Base-by-base conservation (phyloP, 495 filamentous ascomycete genomes). In the Penicillium soppii region DNA sequence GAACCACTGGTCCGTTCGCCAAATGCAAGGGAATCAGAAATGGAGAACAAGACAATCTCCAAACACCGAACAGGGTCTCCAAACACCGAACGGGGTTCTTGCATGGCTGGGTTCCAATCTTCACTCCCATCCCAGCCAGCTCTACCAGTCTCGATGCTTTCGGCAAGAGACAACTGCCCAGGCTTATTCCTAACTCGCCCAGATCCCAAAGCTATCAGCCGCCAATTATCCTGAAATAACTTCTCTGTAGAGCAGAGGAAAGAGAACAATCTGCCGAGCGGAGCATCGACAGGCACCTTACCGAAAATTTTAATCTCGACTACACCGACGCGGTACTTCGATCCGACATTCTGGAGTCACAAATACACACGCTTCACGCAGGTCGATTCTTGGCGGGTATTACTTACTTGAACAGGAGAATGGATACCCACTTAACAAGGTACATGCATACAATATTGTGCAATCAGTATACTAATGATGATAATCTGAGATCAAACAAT, bases 1-100 rank as follows among this genome's bases (percentile, higher is more conserved):
- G 57, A 63, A 61, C 61, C 20, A 27, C 41, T 63, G 61, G 57
- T 63, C 61, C 46, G 61, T 61, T 56, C 58, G 22, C 30, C 16
- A 25, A 17, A 58, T 59, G 58, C 50, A 61, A 56, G 58, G 54
- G 25, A 43, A 58, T 46, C 36, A 32, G 20, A 33, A 13, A 19
- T n/a, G 26, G 17, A 44, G 42, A 16, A 23, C 44, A 36, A 30
- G 15, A 4, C 23, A 16, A 7, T 5, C 30, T 17, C 29, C 4
- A n/a, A n/a, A n/a, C n/a, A n/a, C n/a, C n/a, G n/a, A n/a, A n/a
- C n/a, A n/a, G n/a, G n/a, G n/a, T n/a, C n/a, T n/a, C 21, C n/a
- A 9, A 9, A 32, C 12, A 29, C 36, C 41, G 23, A 45, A 52
- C 33, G 15, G 53, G 22, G 16, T 25, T 47, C 26, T 22, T 56